Percentiles rank a stretch among this genome's conserved stretches.
Evolutionary conservation across 371 early-diverging fungal genomes (phyloP).

Genomic region (Circinella minor): DNA sequence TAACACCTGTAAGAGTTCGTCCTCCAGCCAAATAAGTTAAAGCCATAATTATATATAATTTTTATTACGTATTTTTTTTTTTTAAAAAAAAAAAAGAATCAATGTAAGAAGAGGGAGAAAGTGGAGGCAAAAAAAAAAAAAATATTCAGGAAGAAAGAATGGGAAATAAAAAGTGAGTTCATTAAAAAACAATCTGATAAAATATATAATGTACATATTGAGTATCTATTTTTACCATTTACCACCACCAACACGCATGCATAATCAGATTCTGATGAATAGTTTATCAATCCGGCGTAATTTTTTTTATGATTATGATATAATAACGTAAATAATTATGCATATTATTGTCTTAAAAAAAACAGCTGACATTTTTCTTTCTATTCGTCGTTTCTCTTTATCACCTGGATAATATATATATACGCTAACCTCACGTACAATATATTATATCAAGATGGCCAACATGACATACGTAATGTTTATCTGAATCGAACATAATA

Average conservation of each 20-base stretch:
- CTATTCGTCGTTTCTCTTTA: background rate
- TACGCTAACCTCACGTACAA: too few species aligned
- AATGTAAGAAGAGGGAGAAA: background rate
- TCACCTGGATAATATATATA: too few species aligned
- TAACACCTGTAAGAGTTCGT: background rate
- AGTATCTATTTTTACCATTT: background rate
- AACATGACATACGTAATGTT: too few species aligned
- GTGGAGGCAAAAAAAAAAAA: background rate
- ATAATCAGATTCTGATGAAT: background rate
- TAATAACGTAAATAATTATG: background rate
- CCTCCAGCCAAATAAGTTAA: conserved; percentile 4
- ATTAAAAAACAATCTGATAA: conserved; percentile 8
- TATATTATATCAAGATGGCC: too few species aligned
- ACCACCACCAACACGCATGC: background rate
- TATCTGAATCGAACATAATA: too few species aligned
- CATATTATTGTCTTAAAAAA: background rate
- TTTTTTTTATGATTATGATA: background rate
- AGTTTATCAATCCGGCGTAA: background rate
- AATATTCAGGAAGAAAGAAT: background rate
- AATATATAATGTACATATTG: too few species aligned
- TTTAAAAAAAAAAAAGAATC: background rate
- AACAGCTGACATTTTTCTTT: background rate
- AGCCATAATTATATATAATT: background rate
- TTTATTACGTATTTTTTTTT: too few species aligned
- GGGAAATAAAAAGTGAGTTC: background rate